phyloP scores from a whole-genome alignment of 352 stramenopile species.

The Lagenidium sp. region DNA sequence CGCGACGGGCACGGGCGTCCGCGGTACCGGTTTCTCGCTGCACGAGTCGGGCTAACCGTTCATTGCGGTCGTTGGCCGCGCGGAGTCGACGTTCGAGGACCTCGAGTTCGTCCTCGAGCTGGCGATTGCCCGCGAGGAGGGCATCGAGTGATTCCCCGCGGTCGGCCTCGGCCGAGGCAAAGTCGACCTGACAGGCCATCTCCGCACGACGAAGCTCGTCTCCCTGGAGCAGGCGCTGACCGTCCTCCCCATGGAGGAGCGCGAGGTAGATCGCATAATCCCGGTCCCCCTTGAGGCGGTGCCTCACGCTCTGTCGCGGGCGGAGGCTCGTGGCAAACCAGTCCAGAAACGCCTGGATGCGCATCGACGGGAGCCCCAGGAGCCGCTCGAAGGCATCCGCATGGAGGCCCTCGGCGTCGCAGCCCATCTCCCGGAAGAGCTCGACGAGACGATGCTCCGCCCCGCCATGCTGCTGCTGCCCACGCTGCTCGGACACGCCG shows the following conservation, averaged over 20 bases:
- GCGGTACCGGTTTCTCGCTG: too few species aligned
- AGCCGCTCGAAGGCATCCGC: constrained; percentile 24
- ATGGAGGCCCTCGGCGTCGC: constrained; percentile 19
- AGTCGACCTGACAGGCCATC: constrained; percentile 8
- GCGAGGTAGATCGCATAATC: constrained; percentile 24
- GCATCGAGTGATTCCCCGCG: constrained; percentile 19
- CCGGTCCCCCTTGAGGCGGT: constrained; percentile 6
- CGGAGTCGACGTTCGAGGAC: constrained; percentile 19
- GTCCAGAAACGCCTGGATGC: constrained; percentile 32
- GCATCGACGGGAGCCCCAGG: constrained; percentile 28
- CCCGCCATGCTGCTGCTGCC: too few species aligned
- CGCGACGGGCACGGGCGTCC: too few species aligned
- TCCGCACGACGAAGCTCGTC: constrained; percentile 17
- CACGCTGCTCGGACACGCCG: too few species aligned
- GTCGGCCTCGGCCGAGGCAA: constrained; percentile 1
- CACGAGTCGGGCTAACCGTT: constrained; percentile 16
- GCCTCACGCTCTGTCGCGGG: constrained; percentile 19
- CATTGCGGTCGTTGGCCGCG: constrained; percentile 15
- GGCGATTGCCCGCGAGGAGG: constrained; percentile 10
- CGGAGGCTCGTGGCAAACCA: constrained; percentile 24
- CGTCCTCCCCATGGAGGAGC: constrained; percentile 6
- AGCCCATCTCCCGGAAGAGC: constrained; percentile 26
- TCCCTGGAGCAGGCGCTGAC: constrained; percentile 7
- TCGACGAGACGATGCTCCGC: too few species aligned
- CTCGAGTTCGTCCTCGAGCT: constrained; percentile 19